phyloP scores from a whole-genome alignment of 148 eudicot species.

The Rhododendron simsii region DNA sequence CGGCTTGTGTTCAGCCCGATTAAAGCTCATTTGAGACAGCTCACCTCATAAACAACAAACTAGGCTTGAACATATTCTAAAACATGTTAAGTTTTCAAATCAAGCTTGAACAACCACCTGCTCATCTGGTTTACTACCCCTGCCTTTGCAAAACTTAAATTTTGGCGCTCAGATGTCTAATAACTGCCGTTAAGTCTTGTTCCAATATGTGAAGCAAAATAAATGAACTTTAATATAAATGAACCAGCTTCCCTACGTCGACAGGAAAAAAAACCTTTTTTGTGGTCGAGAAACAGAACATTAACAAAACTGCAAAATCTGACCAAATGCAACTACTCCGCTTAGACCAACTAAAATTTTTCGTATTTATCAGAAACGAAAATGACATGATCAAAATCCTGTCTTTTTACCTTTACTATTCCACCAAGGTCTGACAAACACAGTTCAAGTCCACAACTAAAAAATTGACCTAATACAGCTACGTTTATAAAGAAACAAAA shows the following conservation, averaged over 20 bases:
- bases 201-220: neutral
- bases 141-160: neutral
- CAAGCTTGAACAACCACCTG: neutral
- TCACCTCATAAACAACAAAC: neutral
- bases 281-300: neutral
- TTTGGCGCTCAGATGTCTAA: neutral
- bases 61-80: neutral
- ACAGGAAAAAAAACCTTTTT: neutral
- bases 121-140: neutral
- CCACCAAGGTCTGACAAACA: neutral
- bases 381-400: neutral
- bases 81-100: neutral
- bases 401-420: neutral
- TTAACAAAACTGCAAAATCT: neutral
- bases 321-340: neutral
- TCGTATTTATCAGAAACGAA: neutral
- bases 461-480: neutral
- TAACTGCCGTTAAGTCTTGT: neutral
- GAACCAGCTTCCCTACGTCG: too few relatives aligned
- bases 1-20: neutral
- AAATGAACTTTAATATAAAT: neutral
- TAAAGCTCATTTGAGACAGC: neutral
- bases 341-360: neutral
- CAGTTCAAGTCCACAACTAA: neutral
- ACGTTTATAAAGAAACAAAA: neutral